Conservation (phyloP, 139 green algal species). For the Closterium sp. region DNA sequence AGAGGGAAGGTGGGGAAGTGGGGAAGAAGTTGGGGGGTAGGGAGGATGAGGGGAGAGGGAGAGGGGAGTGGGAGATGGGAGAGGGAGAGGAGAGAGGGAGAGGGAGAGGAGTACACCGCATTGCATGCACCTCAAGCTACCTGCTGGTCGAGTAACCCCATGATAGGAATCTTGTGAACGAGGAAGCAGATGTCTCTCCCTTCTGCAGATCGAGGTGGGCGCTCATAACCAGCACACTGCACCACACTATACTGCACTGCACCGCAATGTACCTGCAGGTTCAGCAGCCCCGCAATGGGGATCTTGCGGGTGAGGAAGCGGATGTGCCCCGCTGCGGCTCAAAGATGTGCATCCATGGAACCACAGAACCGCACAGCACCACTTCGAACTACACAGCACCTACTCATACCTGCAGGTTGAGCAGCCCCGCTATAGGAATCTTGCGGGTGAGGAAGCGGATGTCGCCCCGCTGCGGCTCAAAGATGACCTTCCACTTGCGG, state of each 20-base stretch:
- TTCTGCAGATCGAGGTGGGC: too few relatives aligned
- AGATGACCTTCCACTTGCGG: constrained; percentile 38
- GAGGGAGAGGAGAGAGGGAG: neutral
- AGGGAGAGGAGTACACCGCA: too few relatives aligned
- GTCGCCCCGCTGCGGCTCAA: constrained; percentile 13
- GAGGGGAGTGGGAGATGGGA: neutral
- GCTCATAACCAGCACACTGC: neutral
- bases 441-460: constrained; percentile 45
- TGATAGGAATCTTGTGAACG: too few relatives aligned
- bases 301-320: constrained; percentile 47
- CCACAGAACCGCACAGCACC: neutral
- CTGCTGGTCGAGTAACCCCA: too few relatives aligned
- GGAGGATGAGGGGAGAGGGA: neutral
- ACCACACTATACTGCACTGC: neutral
- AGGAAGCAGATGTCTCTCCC: too few relatives aligned
- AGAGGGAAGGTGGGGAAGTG: neutral
- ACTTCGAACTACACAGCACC: neutral
- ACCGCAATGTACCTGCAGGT: constrained; percentile 15
- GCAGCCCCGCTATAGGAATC: constrained; percentile 25
- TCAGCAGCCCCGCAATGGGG: constrained; percentile 29
- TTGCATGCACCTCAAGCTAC: too few relatives aligned
- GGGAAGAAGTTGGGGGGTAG: neutral
- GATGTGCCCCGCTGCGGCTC: constrained; percentile 17
- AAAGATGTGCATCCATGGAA: constrained; percentile 30
- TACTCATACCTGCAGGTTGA: constrained; percentile 32